A percentile compares a stretch with the other conserved stretches of the same genome.
Conservation (phyloP, 352 stramenopile genomes). For the Globisporangium paddicum region DNA sequence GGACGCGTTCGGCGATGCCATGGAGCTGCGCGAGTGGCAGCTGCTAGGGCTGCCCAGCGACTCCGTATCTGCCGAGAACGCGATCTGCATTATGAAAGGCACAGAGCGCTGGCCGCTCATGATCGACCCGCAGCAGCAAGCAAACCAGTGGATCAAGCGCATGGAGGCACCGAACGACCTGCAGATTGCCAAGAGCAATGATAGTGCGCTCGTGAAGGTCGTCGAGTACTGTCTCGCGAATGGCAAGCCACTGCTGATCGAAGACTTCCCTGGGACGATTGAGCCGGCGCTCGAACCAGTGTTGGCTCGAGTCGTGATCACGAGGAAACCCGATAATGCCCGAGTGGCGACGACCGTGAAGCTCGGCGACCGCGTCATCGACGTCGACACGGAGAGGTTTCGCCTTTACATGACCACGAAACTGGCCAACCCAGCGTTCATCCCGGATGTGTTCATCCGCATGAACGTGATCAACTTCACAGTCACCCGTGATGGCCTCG, state of each 20-base stretch:
- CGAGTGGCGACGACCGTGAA: constrained; percentile 31
- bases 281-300: constrained; percentile 55
- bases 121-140: constrained; percentile 93
- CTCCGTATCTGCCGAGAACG: constrained; percentile 87
- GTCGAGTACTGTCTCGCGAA: constrained; percentile 33
- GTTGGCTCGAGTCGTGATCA: constrained; percentile 19
- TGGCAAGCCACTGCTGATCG: constrained; percentile 49
- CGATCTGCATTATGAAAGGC: constrained; percentile 81
- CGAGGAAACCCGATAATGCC: neutral
- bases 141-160: constrained; percentile 89
- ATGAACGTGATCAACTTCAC: constrained; percentile 94
- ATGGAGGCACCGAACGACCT: constrained; percentile 66
- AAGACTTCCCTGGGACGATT: constrained; percentile 47
- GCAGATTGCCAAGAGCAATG: constrained; percentile 65
- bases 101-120: constrained; percentile 90
- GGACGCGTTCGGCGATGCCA: constrained; percentile 68
- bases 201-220: constrained; percentile 30
- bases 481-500: constrained; percentile 86
- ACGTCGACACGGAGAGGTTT: constrained; percentile 70
- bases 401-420: constrained; percentile 91
- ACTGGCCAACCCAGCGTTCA: constrained; percentile 88
- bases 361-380: constrained; percentile 68
- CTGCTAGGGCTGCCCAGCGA: constrained; percentile 88
- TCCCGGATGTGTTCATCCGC: constrained; percentile 90
- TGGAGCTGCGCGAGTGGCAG: constrained; percentile 87